Evolutionary conservation across 176 grass and related monocot genomes (phyloP), one percentile per base, ranked within the genome.

Genomic region (Aegilops longissima): DNA sequence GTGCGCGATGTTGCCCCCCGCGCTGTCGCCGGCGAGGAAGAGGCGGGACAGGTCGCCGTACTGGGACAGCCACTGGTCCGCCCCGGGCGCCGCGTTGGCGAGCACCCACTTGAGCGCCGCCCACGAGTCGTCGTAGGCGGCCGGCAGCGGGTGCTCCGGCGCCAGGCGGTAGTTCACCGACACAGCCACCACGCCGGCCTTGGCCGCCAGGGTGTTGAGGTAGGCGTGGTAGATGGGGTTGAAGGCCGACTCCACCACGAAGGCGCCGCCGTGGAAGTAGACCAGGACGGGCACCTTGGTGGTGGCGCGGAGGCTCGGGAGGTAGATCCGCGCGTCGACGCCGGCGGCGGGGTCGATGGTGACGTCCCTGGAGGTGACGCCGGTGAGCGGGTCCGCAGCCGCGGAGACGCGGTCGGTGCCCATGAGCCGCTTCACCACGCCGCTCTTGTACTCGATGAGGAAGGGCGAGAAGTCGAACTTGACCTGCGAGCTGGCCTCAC

Each of bases 251-350:
- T 89, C 87, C 17, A 95, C 88, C 49, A 92, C 88, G 76, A 95
- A 97, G 21, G 89, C 93, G 80, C 95, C 95, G 81, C 95, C 95
- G 79, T 93, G 95, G 93, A 95, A 93, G 85, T 95, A 97, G 13
- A 97, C 86, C 2, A 97, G 76, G 61, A 95, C 81, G 13, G 93
- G 93, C 1, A 80, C 75, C 80, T 79, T 84, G 38, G 80, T 23
- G 30, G 6, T 63, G 42, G 36, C 0, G 68, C 84, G 73, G 49
- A 73, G 34, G 73, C 68, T 79, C 1, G 84, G 95, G 29, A 95
- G 91, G 91, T 95, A 98, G 70, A 98, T 83, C 84, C 95, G 93
- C 36, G 86, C 92, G 18, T 80, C 9, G 12, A 98, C 59, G 49
- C 67, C 82, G 52, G 73, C 83, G 61, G 58, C 61, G 4, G 87